A percentile compares a stretch with the other conserved stretches of the same genome.
Evolutionary conservation across 129 eudicot genomes (phyloP).

Genomic region (Arctium lappa): DNA sequence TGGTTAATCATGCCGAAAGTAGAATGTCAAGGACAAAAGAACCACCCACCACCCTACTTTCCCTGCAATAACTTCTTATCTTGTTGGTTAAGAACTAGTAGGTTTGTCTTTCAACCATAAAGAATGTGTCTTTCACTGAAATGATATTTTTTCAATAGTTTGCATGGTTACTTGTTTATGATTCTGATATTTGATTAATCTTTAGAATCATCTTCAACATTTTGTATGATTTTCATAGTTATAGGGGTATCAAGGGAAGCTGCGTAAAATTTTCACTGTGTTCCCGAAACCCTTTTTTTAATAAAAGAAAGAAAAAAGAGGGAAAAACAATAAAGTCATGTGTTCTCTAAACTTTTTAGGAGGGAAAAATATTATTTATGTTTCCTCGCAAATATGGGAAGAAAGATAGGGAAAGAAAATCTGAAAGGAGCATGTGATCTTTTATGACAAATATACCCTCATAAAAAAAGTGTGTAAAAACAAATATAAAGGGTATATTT

Average conservation of each 20-base stretch:
- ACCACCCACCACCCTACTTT: constrained; percentile 22
- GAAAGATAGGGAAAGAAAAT: neutral
- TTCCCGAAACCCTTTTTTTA: neutral
- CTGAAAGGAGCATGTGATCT: neutral
- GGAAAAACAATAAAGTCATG: neutral
- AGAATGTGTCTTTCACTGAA: constrained; percentile 11
- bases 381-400: neutral
- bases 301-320: neutral
- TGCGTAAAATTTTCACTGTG: neutral
- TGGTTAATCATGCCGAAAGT: constrained; percentile 24
- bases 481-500: neutral
- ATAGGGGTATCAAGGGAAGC: neutral
- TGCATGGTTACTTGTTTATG: constrained; percentile 1
- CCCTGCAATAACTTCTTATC: constrained; percentile 18
- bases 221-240: neutral
- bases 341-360: too few species aligned
- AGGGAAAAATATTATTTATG: neutral
- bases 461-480: neutral
- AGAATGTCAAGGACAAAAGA: constrained; percentile 28
- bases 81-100: constrained; percentile 16
- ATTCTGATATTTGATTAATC: neutral
- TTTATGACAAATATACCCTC: neutral
- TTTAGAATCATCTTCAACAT: neutral
- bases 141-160: neutral
- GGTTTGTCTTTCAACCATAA: constrained; percentile 11